Percentiles rank a stretch among this genome's conserved stretches.
Conservation (phyloP, 2,329 filamentous ascomycete genomes). For the Trichoderma polysporum region DNA sequence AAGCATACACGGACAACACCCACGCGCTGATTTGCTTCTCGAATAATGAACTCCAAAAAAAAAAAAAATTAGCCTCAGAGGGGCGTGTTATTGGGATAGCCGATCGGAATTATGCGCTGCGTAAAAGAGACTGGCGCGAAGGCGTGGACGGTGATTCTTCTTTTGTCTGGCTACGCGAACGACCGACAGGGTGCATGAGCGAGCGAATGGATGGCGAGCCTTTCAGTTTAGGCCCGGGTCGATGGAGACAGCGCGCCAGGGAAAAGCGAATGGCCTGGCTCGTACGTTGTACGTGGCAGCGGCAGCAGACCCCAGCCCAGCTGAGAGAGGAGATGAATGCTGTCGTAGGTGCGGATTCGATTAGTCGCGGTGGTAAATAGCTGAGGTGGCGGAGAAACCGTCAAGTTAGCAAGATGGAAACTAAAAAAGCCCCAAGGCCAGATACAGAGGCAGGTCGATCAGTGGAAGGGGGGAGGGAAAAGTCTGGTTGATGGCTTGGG, state of each 20-base stretch:
- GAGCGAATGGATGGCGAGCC: slow-evolving; percentile 3
- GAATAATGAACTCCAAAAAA: slow-evolving; percentile 23
- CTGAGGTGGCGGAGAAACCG: slow-evolving; percentile 13
- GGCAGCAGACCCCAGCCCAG: slow-evolving; percentile 21
- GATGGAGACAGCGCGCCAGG: slow-evolving; percentile 12
- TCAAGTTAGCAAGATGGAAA: slow-evolving; percentile 1
- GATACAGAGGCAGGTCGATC: not conserved
- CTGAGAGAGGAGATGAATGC: slow-evolving; percentile 16
- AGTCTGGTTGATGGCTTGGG: not conserved
- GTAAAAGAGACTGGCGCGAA: slow-evolving; percentile 14
- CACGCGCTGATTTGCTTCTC: slow-evolving; percentile 19
- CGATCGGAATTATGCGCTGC: slow-evolving; percentile 15
- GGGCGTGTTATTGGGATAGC: slow-evolving; percentile 11
- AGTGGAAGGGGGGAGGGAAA: not conserved
- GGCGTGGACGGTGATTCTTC: slow-evolving; percentile 13
- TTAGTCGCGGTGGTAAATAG: slow-evolving; percentile 4
- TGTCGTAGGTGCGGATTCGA: not conserved
- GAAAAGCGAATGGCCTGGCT: not conserved
- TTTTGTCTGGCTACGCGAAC: slow-evolving; percentile 8
- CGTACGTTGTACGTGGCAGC: not conserved
- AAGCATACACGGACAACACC: slow-evolving; percentile 11
- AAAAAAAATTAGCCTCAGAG: slow-evolving; percentile 3
- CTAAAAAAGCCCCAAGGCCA: not conserved
- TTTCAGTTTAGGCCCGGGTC: not conserved
- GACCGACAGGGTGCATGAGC: slow-evolving; percentile 12